Conservation (phyloP, 345 rosid species). For the Eucalyptus shirleyi region DNA sequence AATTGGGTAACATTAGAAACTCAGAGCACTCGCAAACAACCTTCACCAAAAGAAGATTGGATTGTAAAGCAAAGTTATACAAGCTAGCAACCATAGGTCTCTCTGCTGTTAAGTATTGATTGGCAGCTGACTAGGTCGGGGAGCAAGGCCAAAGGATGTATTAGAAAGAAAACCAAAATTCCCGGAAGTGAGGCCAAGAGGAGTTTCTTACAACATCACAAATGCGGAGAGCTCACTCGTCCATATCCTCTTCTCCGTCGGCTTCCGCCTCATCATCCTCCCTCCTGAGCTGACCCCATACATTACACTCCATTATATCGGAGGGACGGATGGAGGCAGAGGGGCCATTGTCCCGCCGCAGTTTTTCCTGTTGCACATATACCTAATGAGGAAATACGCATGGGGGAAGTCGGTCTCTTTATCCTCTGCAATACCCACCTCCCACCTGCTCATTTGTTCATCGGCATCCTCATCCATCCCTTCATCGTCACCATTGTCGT, state of each 20-base stretch:
- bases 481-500: conserved; percentile 7
- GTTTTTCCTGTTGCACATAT: conserved; percentile 45
- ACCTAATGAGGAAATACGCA: conserved; percentile 65
- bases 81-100: not conserved
- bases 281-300: conserved; percentile 44
- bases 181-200: not conserved
- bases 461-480: conserved; percentile 25
- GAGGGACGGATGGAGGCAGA: not conserved
- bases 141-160: not conserved
- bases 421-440: conserved; percentile 1
- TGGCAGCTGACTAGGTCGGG: not conserved
- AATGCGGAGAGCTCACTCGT: not conserved
- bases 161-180: not conserved
- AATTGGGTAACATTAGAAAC: not conserved
- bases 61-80: not conserved
- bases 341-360: conserved; percentile 67
- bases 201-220: not conserved
- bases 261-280: conserved; percentile 20
- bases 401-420: conserved; percentile 41
- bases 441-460: conserved; percentile 9
- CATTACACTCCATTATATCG: conserved; percentile 66
- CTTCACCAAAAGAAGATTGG: not conserved
- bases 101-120: not conserved
- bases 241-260: conserved; percentile 1
- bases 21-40: not conserved